Conservation (phyloP, 2,329 filamentous ascomycete genomes). For the Claviceps pazoutovae region DNA sequence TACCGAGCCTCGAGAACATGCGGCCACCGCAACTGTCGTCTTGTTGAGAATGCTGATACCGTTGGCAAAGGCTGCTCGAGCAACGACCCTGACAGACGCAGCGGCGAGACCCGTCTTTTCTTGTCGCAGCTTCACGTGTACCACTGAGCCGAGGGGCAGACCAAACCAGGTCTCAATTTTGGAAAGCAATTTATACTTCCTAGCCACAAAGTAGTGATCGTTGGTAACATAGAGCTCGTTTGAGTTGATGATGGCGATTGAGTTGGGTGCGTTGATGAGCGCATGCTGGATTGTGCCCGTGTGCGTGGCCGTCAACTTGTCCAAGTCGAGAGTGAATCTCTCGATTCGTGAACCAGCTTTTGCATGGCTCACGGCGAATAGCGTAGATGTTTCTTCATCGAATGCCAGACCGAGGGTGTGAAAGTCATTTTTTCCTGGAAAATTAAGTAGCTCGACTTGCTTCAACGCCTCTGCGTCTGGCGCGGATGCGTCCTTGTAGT, state of each 20-base stretch:
- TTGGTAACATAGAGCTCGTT: slow-evolving; percentile 29
- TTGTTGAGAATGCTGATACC: slow-evolving; percentile 26
- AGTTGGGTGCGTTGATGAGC: slow-evolving; percentile 25
- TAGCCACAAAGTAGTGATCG: slow-evolving; percentile 21
- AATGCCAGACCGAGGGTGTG: slow-evolving; percentile 27
- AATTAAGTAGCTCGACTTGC: slow-evolving; percentile 11
- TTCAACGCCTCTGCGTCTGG: slow-evolving; percentile 10
- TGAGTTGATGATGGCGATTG: slow-evolving; percentile 20
- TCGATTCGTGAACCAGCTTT: slow-evolving; percentile 23
- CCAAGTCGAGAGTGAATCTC: slow-evolving; percentile 23
- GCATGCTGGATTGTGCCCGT: slow-evolving; percentile 23
- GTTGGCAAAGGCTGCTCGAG: slow-evolving; percentile 25
- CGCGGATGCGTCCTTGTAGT: slow-evolving; percentile 15
- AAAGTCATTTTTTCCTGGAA: slow-evolving; percentile 19
- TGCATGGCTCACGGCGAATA: slow-evolving; percentile 26
- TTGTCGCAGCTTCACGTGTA: slow-evolving; percentile 18
- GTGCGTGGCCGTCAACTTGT: slow-evolving; percentile 19
- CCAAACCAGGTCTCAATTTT: slow-evolving; percentile 21
- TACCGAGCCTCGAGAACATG: slow-evolving; percentile 16
- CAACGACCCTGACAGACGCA: slow-evolving; percentile 15
- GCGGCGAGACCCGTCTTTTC: neutral
- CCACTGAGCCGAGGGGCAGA: slow-evolving; percentile 19
- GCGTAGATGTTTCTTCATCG: slow-evolving; percentile 18
- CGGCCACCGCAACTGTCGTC: slow-evolving; percentile 24
- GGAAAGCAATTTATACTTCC: slow-evolving; percentile 13